phyloP scores from a whole-genome alignment of 495 filamentous ascomycete genomes.

The Penicillium angulare region DNA sequence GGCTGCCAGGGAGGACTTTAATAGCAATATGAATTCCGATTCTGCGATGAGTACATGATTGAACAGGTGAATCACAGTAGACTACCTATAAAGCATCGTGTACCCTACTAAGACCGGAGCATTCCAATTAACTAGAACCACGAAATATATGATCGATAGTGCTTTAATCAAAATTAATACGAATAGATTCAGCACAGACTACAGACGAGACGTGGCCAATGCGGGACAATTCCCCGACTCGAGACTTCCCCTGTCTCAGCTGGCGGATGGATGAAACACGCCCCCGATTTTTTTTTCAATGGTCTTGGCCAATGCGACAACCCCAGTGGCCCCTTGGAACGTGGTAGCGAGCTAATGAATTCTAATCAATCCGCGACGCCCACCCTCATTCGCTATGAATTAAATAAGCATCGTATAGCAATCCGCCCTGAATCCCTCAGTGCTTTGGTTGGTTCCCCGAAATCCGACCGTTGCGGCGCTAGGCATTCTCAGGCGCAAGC shows the following conservation, averaged over 20 bases:
- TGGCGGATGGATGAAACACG: conserved; percentile 30
- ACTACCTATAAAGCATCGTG: no score
- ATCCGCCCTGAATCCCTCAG: neutral
- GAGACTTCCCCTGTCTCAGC: conserved; percentile 20
- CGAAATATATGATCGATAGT: no score
- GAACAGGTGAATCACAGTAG: no score
- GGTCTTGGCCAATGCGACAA: neutral
- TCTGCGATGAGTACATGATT: no score
- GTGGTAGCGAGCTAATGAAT: conserved; percentile 19
- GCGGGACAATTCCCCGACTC: no score
- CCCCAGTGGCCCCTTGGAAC: conserved; percentile 14
- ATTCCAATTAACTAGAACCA: no score
- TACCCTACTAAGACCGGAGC: no score
- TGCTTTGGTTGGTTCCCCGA: neutral
- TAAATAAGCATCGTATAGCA: conserved; percentile 35
- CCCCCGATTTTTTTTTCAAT: conserved; percentile 14
- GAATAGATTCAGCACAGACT: no score
- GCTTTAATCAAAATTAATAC: no score
- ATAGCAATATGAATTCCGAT: no score
- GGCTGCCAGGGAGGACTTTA: no score
- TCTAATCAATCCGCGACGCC: conserved; percentile 17
- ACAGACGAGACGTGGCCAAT: no score
- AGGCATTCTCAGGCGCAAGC: neutral
- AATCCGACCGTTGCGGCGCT: conserved; percentile 13
- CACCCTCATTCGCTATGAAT: conserved; percentile 24